Conservation (phyloP, 257 asterid species). For the Eucommia ulmoides region DNA sequence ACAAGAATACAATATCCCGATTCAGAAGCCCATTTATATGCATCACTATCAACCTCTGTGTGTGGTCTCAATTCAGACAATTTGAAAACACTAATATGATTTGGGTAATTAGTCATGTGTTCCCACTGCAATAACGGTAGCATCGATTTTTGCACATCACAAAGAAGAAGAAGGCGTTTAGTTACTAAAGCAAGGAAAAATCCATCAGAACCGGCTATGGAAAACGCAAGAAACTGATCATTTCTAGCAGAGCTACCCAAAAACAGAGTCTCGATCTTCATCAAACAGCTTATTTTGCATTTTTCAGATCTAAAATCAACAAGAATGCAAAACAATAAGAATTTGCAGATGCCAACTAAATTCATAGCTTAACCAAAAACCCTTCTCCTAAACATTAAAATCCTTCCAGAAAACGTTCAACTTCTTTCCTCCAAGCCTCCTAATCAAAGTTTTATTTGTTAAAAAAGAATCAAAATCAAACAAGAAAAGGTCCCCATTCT, state of each 20-base stretch:
- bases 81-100: slow-evolving; percentile 28
- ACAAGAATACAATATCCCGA: slow-evolving; percentile 65
- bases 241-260: slow-evolving; percentile 2
- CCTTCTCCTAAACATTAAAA: slow-evolving; percentile 15
- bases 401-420: slow-evolving; percentile 26
- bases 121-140: slow-evolving; percentile 54
- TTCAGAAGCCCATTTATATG: slow-evolving; percentile 42
- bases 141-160: slow-evolving; percentile 52
- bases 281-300: slow-evolving; percentile 29
- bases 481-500: slow-evolving; percentile 52
- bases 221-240: slow-evolving; percentile 50
- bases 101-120: slow-evolving; percentile 46
- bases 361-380: slow-evolving; percentile 49
- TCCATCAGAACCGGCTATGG: slow-evolving; percentile 38
- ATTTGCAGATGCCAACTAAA: slow-evolving; percentile 72
- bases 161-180: slow-evolving; percentile 35
- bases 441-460: slow-evolving; percentile 8
- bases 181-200: slow-evolving; percentile 44
- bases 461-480: slow-evolving; percentile 38
- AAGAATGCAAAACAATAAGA: slow-evolving; percentile 40
- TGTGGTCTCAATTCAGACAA: slow-evolving; percentile 53
- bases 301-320: slow-evolving; percentile 42
- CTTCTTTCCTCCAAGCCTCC: slow-evolving; percentile 14
- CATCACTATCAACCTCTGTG: slow-evolving; percentile 22
- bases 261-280: slow-evolving; percentile 44